Evolutionary conservation across 1,284 basidiomycete genomes (phyloP), one percentile per base, ranked within the genome.

Genomic region (Melampsora larici-populina): DNA sequence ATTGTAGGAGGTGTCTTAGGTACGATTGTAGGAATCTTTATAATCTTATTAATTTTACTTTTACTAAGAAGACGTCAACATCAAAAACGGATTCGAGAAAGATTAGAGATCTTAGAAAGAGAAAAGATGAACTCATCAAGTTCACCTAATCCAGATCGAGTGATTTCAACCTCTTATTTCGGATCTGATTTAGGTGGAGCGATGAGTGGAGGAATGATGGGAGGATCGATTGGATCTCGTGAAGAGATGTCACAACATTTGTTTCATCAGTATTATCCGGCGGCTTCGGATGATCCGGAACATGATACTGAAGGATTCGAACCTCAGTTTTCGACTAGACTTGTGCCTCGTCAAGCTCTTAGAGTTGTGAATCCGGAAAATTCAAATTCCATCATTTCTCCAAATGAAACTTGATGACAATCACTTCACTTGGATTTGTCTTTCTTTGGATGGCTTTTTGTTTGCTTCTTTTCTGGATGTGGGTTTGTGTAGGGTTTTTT

Each of bases 301-400:
- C 71, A 66, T 29, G 71, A 66, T 43, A 74, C 71, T n/a, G 71
- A 74, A 74, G 71, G 71, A 21, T 74, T 74, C 33, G 71, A 74
- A 49, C 71, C 71, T 51, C 71, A 74, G n/a, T 74, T 74, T 29
- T 74, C 71, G 5, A 74, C 71, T 29, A 62, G 71, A 24, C 63
- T 74, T 1, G 71, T 74, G 1, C 71, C 71, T 43, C 40, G 71
- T 2, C 71, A 74, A 66, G 62, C 64, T 21, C 63, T 74, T 66
- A 60, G 71, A 29, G 71, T 74, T 2, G 66, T 74, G 71, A 74
- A 74, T 63, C 71, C 71, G 0, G 71, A 74, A 74, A 48, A 43
- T 31, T 36, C 36, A 36, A 36, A 36, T 36, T 9, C 36, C 5
- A 36, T 36, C 9, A 3, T 4, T 36, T 36, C 9, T 4, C 36